A percentile compares a stretch with the other conserved stretches of the same genome.
Evolutionary conservation across 305 asterid genomes (phyloP).

Genomic region (Fraxinus floribunda): DNA sequence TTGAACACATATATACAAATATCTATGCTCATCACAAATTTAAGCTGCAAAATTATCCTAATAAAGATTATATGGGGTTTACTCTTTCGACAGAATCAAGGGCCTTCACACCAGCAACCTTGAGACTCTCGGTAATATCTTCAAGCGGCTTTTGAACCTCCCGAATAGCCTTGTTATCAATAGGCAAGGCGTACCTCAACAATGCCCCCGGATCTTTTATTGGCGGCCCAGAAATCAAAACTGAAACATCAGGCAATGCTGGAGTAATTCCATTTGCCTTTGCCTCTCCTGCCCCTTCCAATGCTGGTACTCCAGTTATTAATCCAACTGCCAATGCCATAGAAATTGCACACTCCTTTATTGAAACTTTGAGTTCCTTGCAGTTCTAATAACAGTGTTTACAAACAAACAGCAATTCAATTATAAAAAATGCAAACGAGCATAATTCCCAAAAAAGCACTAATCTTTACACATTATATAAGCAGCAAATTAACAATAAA

Average conservation of each 20-base stretch:
- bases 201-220: constrained; percentile 96
- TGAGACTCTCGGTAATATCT: constrained; percentile 89
- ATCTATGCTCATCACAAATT: neutral
- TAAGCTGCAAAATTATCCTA: neutral
- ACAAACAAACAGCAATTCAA: neutral
- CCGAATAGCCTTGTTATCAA: constrained; percentile 85
- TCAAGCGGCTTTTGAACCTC: constrained; percentile 97
- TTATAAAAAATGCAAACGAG: neutral
- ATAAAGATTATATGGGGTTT: neutral
- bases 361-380: constrained; percentile 13
- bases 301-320: constrained; percentile 52
- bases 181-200: constrained; percentile 87
- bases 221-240: constrained; percentile 92
- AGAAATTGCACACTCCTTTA: constrained; percentile 65
- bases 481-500: neutral
- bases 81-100: constrained; percentile 90
- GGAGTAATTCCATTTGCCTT: constrained; percentile 47
- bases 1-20: neutral
- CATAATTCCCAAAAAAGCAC: neutral
- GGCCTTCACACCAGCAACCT: constrained; percentile 73
- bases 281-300: constrained; percentile 40
- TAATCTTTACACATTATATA: neutral
- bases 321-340: constrained; percentile 66
- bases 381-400: neutral
- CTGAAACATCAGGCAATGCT: constrained; percentile 75